Evolutionary conservation across 2,329 filamentous ascomycete genomes (phyloP).

Genomic region (Orbilia quercus): DNA sequence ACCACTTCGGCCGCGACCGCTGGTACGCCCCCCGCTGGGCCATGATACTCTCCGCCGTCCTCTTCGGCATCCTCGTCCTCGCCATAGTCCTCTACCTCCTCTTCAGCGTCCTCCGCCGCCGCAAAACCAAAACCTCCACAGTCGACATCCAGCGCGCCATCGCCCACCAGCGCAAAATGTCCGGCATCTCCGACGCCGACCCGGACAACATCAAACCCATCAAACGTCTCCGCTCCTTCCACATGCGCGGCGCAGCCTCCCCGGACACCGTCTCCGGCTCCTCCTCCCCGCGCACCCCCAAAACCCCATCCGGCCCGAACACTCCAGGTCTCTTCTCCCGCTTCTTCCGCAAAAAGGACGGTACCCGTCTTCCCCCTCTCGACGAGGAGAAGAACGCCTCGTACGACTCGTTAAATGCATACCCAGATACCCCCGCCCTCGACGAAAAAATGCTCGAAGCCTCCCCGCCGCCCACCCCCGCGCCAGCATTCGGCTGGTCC

Average conservation of each 20-base stretch:
- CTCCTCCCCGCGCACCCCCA: constrained; percentile 29
- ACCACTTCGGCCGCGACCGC: constrained; percentile 48
- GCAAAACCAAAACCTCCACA: constrained; percentile 13
- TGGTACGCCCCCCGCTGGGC: constrained; percentile 39
- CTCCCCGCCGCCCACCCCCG: constrained; percentile 49
- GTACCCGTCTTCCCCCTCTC: constrained; percentile 32
- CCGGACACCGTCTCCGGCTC: constrained; percentile 10
- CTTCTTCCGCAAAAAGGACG: constrained; percentile 51
- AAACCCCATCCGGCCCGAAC: constrained; percentile 14
- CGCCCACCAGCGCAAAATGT: constrained; percentile 44
- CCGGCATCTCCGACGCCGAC: constrained; percentile 44
- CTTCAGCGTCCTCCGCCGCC: constrained; percentile 24
- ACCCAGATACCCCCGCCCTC: constrained; percentile 48
- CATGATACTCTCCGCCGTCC: constrained; percentile 40
- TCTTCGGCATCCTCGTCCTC: constrained; percentile 3
- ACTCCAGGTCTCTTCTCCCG: constrained; percentile 27
- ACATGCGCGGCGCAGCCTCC: constrained; percentile 42
- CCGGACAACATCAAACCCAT: constrained; percentile 53
- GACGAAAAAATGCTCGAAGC: constrained; percentile 53
- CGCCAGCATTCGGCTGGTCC: constrained; percentile 51
- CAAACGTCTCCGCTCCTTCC: constrained; percentile 51
- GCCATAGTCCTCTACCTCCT: constrained; percentile 24
- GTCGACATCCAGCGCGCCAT: constrained; percentile 40
- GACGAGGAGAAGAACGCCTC: constrained; percentile 50
- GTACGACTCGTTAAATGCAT: constrained; percentile 38